phyloP scores from a whole-genome alignment of 768 basidiomycete species.

The Tricholoma furcatifolium region DNA sequence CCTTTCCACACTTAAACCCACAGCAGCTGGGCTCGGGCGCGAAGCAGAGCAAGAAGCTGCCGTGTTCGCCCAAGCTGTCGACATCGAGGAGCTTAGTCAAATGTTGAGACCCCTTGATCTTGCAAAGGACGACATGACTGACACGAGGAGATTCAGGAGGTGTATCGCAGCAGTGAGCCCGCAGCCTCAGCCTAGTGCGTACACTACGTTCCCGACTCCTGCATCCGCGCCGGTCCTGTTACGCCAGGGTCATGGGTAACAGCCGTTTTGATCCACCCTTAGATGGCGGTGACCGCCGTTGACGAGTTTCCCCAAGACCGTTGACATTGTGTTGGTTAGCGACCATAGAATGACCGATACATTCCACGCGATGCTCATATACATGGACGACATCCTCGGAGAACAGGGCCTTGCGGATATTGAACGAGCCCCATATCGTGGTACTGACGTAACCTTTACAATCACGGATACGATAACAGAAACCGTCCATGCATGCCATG shows the following conservation, averaged over 20 bases:
- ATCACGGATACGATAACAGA: constrained; percentile 89
- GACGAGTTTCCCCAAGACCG: constrained; percentile 78
- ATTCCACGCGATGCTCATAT: constrained; percentile 67
- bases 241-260: no score
- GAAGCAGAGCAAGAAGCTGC: constrained; percentile 88
- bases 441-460: constrained; percentile 40
- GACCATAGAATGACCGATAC: constrained; percentile 94
- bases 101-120: constrained; percentile 76
- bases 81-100: constrained; percentile 76
- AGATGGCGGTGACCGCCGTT: no score
- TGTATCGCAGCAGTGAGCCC: constrained; percentile 71
- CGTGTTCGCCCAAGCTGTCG: constrained; percentile 83
- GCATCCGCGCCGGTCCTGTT: no score
- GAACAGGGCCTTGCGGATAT: constrained; percentile 57
- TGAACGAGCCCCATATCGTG: constrained; percentile 22
- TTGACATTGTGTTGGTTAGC: constrained; percentile 87
- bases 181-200: constrained; percentile 33
- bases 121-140: constrained; percentile 78
- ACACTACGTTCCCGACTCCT: constrained; percentile 35
- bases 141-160: constrained; percentile 88
- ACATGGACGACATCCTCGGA: no score
- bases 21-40: constrained; percentile 65
- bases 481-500: constrained; percentile 79
- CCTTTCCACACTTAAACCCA: constrained; percentile 51
- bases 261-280: no score